Conservation (phyloP, 495 filamentous ascomycete species). For the Penicillium robsamsonii region DNA sequence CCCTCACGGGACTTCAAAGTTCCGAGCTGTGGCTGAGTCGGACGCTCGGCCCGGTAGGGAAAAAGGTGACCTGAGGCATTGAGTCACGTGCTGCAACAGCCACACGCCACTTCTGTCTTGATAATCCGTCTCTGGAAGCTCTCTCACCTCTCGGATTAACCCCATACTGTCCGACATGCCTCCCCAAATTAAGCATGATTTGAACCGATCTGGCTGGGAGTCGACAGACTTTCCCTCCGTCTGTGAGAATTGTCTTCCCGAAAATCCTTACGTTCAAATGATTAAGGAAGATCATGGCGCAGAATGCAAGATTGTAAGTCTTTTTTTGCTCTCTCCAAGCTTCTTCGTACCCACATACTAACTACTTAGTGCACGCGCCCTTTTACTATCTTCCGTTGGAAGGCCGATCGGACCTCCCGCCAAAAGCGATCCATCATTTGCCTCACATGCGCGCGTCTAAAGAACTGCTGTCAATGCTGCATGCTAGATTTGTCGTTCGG, state of each 20-base stretch:
- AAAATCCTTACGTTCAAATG: constrained; percentile 98
- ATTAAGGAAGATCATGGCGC: constrained; percentile 91
- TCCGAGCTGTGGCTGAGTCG: constrained; percentile 26
- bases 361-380: constrained; percentile 73
- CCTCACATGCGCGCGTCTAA: constrained; percentile 89
- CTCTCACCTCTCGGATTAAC: constrained; percentile 7
- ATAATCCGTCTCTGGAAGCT: constrained; percentile 12
- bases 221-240: constrained; percentile 72
- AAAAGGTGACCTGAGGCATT: not conserved
- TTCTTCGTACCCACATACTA: constrained; percentile 9
- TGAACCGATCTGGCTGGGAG: constrained; percentile 96
- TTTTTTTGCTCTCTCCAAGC: not conserved
- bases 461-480: constrained; percentile 98
- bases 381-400: constrained; percentile 95
- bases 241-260: constrained; percentile 80
- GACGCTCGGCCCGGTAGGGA: constrained; percentile 14
- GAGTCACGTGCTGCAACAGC: constrained; percentile 17
- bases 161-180: constrained; percentile 29
- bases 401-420: constrained; percentile 81
- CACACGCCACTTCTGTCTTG: constrained; percentile 20
- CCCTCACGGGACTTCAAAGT: constrained; percentile 9
- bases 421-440: constrained; percentile 89
- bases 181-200: constrained; percentile 87
- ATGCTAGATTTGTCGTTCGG: constrained; percentile 97
- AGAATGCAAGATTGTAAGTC: constrained; percentile 55